Conservation (phyloP, 345 rosid genomes). For the Bretschneidera sinensis region DNA sequence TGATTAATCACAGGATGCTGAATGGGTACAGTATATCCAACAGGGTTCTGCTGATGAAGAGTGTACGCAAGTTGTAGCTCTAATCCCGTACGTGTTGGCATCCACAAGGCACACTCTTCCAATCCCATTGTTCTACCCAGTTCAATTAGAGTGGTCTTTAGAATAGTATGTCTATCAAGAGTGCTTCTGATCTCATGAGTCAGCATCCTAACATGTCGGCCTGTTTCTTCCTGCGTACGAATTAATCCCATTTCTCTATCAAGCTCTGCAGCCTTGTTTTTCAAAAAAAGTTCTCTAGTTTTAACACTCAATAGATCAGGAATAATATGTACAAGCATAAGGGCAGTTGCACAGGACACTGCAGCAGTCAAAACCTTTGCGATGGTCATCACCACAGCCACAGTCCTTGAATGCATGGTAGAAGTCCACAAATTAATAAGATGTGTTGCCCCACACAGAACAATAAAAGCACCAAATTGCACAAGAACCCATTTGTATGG, state of each 20-base stretch:
- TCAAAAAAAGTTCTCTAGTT: slow-evolving; percentile 82
- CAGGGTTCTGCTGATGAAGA: slow-evolving; percentile 89
- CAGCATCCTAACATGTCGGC: slow-evolving; percentile 94
- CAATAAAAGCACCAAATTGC: slow-evolving; percentile 98
- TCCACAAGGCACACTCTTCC: slow-evolving; percentile 99
- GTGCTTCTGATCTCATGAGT: slow-evolving; percentile 97
- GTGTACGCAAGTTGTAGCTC: slow-evolving; percentile 95
- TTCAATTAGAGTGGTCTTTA: slow-evolving; percentile 90
- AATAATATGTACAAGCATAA: slow-evolving; percentile 97
- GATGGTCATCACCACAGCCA: slow-evolving; percentile 76
- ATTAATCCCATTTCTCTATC: slow-evolving; percentile 98
- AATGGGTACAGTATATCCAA: slow-evolving; percentile 90
- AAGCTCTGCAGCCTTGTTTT: slow-evolving; percentile 94
- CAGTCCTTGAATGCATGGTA: slow-evolving; percentile 58
- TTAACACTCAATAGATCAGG: slow-evolving; percentile 91
- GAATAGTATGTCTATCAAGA: slow-evolving; percentile 86
- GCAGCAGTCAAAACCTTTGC: slow-evolving; percentile 80
- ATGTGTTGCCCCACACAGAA: slow-evolving; percentile 97
- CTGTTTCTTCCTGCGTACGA: slow-evolving; percentile 95
- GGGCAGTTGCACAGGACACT: slow-evolving; percentile 90
- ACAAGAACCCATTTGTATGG: slow-evolving; percentile 99
- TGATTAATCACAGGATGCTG: slow-evolving; percentile 91
- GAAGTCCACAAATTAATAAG: slow-evolving; percentile 97
- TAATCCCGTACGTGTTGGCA: slow-evolving; percentile 95
- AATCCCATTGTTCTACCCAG: slow-evolving; percentile 81